Evolutionary conservation across 1,284 basidiomycete genomes (phyloP), one percentile per base, ranked within the genome.

Genomic region (Pseudomicrostroma phylloplanum): DNA sequence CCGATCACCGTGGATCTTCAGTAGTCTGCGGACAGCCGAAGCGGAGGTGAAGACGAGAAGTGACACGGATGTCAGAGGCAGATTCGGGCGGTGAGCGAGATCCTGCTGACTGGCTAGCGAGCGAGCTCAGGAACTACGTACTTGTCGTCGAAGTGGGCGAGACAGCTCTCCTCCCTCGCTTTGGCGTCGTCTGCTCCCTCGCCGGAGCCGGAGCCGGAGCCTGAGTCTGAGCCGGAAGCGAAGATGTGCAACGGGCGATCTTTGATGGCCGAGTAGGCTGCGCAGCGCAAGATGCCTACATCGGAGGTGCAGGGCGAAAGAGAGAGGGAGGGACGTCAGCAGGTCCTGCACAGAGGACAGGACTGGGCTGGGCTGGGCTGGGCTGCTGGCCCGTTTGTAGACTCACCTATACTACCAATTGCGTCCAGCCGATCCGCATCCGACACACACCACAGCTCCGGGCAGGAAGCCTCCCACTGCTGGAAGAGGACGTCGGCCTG

Each of bases 401-500:
- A 36, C 30, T 36, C 9, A 36, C 30, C 30, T 65, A 94, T 89
- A 6, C 88, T 89, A 1, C 92, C 92, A 55, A 96, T 92, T 0
- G 91, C 90, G 77, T 96, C 92, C 15, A 96, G 80, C 51, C 92
- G 83, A 76, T 96, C 92, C 0, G 91, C 91, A 77, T 96, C 92
- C 78, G 93, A 91, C 0, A 94, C 91, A 65, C 89, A 92, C 76
- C 90, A 88, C 54, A 96, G 83, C 76, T 96, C 92, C 0, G 83
- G 61, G 71, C 90, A 93, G n/a, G 79, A 77, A 1, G 84, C 78
- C 63, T 93, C 88, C 91, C 91, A 93, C 30, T 12, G 30, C 30
- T 36, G 30, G 9, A 36, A 26, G 23, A 9, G 11, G 12, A 51
- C 57, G 15, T 19, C 57, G 11, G 13, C 46, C 57, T 58, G 4